Percentiles rank a stretch among this genome's conserved stretches.
Evolutionary conservation across 257 asterid species (phyloP).

Genomic region (Solanum stenotomum): DNA sequence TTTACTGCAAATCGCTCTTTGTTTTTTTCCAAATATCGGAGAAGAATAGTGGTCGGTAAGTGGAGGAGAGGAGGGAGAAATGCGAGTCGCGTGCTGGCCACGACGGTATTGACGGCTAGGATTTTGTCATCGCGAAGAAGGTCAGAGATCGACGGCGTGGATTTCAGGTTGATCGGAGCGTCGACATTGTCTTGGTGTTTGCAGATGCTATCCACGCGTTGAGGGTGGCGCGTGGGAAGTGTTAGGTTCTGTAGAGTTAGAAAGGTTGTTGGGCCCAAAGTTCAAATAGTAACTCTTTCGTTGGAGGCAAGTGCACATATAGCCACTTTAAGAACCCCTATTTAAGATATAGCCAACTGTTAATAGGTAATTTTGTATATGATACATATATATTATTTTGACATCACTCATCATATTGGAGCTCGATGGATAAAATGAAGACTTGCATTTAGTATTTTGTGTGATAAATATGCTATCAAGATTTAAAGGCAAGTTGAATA

Average conservation of each 20-base stretch:
- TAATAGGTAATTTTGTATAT: background rate
- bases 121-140: background rate
- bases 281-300: background rate
- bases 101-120: constrained; percentile 1
- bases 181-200: background rate
- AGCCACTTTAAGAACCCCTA: background rate
- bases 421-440: background rate
- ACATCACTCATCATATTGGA: background rate
- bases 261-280: background rate
- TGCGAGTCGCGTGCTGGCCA: constrained; percentile 5
- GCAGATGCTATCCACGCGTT: constrained; percentile 1
- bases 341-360: background rate
- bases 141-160: constrained; percentile 3
- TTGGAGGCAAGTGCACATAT: background rate
- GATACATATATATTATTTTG: no score
- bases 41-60: constrained; percentile 12
- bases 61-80: constrained; percentile 1
- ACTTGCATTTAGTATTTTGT: no score
- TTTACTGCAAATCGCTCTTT: background rate
- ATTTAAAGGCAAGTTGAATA: background rate
- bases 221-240: constrained; percentile 22
- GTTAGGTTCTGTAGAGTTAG: background rate
- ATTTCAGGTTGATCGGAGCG: constrained; percentile 3
- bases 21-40: background rate
- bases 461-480: background rate